These are phyloP conservation scores for Lentinula aciculospora DNA, from an alignment of 768 basidiomycete genomes.

Conservation along the genomic window DNA sequence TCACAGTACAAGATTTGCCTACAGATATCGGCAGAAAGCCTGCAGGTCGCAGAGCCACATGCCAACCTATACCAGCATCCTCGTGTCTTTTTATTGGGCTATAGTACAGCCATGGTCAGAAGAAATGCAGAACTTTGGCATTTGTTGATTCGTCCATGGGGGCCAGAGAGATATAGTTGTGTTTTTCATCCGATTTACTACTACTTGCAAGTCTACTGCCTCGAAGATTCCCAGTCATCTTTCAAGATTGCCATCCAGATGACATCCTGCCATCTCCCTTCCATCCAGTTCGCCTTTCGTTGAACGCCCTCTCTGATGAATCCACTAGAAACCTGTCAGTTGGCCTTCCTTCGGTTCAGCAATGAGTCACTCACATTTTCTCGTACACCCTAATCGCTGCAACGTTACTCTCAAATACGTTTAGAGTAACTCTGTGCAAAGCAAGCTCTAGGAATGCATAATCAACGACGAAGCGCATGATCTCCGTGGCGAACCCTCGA, in stretches of 20 bases:
- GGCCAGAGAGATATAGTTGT: no score
- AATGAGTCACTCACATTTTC: conserved; percentile 31
- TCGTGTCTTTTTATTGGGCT: no score
- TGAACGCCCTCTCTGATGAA: conserved; percentile 34
- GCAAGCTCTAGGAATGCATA: conserved; percentile 32
- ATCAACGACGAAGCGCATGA: conserved; percentile 32
- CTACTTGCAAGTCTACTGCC: no score
- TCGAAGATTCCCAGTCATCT: conserved; percentile 32
- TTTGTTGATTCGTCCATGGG: no score
- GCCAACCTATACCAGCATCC: no score
- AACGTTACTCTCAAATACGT: conserved; percentile 30
- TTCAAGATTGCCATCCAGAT: conserved; percentile 32
- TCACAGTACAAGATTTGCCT: no score
- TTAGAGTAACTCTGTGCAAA: conserved; percentile 35
- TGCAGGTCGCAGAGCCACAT: no score
- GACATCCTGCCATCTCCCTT: conserved; percentile 30
- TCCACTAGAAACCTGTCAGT: conserved; percentile 19
- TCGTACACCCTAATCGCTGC: conserved; percentile 33
- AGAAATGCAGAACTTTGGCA: no score
- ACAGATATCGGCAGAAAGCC: no score
- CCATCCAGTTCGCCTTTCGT: conserved; percentile 27
- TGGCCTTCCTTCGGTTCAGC: neutral
- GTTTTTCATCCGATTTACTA: no score
- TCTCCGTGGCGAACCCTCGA: conserved; percentile 35
- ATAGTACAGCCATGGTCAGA: no score